Conservation (phyloP, 2,329 filamentous ascomycete genomes). For the Parascedosporium putredinis region DNA sequence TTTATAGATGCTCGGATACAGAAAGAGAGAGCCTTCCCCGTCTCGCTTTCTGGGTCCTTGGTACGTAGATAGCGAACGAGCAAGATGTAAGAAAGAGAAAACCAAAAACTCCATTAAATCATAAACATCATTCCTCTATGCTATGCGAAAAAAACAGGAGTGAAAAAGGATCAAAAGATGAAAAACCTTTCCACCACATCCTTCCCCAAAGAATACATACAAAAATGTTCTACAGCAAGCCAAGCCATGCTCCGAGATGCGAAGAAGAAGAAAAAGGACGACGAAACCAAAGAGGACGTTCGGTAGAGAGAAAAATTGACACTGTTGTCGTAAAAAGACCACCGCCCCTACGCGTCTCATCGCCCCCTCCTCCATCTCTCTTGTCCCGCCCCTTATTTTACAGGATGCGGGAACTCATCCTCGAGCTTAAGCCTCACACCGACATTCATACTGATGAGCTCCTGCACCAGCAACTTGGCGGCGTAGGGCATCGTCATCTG, state of each 20-base stretch:
- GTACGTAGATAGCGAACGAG: too few species aligned
- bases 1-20: too few species aligned
- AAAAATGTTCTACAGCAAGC: too few species aligned
- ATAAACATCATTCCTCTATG: not conserved
- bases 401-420: conserved; percentile 77
- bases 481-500: conserved; percentile 97
- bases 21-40: too few species aligned
- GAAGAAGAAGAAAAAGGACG: conserved; percentile 7
- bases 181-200: too few species aligned
- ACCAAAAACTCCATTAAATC: not conserved
- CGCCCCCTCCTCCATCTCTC: not conserved
- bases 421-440: conserved; percentile 80
- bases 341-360: not conserved
- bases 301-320: too few species aligned
- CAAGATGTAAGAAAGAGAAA: too few species aligned
- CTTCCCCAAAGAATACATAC: too few species aligned
- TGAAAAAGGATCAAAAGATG: not conserved
- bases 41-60: too few species aligned
- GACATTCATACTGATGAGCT: conserved; percentile 98
- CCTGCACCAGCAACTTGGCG: conserved; percentile 90
- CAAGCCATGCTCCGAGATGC: too few species aligned
- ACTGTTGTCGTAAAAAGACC: not conserved
- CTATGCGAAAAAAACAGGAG: conserved; percentile 6
- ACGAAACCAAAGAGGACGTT: not conserved
- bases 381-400: conserved; percentile 16